These are phyloP conservation scores for Colletotrichum eleusines DNA, from an alignment of 2,329 filamentous ascomycete species.

Conservation along the genomic window DNA sequence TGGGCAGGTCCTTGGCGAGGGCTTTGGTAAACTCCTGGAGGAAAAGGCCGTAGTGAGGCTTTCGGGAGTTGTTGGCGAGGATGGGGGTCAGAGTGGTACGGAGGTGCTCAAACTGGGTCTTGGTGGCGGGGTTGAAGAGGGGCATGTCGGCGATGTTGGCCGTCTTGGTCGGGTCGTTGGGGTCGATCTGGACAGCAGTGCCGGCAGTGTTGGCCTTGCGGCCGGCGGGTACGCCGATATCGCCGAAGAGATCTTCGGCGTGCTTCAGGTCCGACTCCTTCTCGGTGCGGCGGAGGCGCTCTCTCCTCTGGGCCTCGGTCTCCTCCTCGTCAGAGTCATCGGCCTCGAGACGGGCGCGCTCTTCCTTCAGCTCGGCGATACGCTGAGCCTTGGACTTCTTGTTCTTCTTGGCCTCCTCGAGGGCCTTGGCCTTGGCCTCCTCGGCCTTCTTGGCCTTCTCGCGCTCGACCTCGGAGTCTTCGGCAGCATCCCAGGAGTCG, in stretches of 20 bases:
- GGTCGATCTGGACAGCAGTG: slow-evolving; percentile 75
- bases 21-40: slow-evolving; percentile 91
- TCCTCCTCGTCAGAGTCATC: slow-evolving; percentile 67
- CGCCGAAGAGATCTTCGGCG: slow-evolving; percentile 90
- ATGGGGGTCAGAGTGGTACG: slow-evolving; percentile 84
- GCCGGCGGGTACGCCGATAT: slow-evolving; percentile 73
- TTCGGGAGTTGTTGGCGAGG: slow-evolving; percentile 80
- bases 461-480: slow-evolving; percentile 96
- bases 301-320: slow-evolving; percentile 77
- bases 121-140: slow-evolving; percentile 90
- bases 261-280: slow-evolving; percentile 90
- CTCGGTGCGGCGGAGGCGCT: slow-evolving; percentile 82
- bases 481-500: slow-evolving; percentile 96
- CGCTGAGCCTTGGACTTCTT: slow-evolving; percentile 92
- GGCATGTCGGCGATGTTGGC: slow-evolving; percentile 84
- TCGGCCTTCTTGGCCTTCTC: slow-evolving; percentile 92
- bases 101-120: slow-evolving; percentile 85
- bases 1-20: slow-evolving; percentile 86
- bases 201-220: slow-evolving; percentile 76
- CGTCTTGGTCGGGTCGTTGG: slow-evolving; percentile 79
- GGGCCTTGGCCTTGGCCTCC: slow-evolving; percentile 89
- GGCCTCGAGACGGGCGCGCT: slow-evolving; percentile 66
- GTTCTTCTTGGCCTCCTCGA: slow-evolving; percentile 86
- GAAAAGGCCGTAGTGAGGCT: slow-evolving; percentile 91
- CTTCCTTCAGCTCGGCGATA: slow-evolving; percentile 81